Evolutionary conservation across 495 filamentous ascomycete species (phyloP).

Genomic region (Trichoderma gamsii): DNA sequence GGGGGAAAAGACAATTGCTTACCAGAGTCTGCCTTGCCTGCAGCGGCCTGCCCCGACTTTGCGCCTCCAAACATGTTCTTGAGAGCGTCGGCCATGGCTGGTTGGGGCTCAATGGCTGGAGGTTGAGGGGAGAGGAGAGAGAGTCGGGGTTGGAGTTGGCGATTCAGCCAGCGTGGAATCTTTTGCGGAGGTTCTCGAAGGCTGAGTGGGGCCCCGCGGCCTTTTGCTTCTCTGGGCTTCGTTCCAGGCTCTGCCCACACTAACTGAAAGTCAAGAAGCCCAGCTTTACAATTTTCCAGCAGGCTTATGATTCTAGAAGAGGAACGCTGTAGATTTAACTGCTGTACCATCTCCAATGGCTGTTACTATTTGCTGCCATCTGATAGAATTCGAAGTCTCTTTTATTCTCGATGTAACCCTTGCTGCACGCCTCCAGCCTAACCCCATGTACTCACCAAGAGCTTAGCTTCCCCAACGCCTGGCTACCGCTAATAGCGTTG

Average conservation of each 20-base stretch:
- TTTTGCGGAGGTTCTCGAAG: conserved; percentile 10
- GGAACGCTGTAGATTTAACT: no score
- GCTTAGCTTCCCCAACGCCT: background rate
- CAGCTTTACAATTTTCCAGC: background rate
- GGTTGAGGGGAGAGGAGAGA: background rate
- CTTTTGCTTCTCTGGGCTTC: background rate
- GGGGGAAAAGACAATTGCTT: conserved; percentile 24
- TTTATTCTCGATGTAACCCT: no score
- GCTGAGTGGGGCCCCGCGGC: background rate
- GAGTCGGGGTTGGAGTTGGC: conserved; percentile 3
- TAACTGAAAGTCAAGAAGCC: background rate
- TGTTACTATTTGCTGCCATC: background rate
- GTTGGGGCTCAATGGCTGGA: conserved; percentile 17
- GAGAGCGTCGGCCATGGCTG: conserved; percentile 60
- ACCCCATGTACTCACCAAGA: background rate
- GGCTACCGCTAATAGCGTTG: background rate
- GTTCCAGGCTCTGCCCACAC: background rate
- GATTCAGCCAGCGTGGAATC: conserved; percentile 15
- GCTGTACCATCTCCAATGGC: background rate
- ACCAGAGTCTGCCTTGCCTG: conserved; percentile 55
- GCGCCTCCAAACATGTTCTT: conserved; percentile 62
- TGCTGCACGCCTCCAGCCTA: background rate
- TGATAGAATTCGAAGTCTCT: no score
- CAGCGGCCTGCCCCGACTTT: conserved; percentile 45
- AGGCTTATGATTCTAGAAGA: no score